phyloP scores from a whole-genome alignment of 176 grass and related monocot species.

The Phyllostachys edulis region DNA sequence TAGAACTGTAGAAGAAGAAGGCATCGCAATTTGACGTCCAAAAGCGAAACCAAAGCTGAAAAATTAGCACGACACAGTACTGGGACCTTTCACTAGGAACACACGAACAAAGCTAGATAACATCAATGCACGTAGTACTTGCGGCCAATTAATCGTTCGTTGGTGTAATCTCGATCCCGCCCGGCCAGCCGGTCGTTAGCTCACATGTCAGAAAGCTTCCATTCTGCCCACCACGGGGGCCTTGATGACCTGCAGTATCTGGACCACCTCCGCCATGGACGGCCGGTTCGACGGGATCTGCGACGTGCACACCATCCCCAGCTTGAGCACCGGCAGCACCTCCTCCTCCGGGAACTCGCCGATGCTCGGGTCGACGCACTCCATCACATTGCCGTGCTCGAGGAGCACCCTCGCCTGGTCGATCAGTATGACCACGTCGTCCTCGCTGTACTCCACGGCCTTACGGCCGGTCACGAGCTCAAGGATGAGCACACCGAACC shows the following conservation, averaged over 20 bases:
- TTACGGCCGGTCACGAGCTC: conserved; percentile 74
- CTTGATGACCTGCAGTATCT: conserved; percentile 95
- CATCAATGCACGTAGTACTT: neutral
- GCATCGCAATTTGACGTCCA: neutral
- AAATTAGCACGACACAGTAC: neutral
- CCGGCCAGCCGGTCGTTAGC: neutral
- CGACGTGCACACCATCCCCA: conserved; percentile 91
- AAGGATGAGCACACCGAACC: conserved; percentile 82
- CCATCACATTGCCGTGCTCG: conserved; percentile 65
- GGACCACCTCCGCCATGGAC: conserved; percentile 92
- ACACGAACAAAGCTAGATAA: neutral
- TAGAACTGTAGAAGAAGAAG: neutral
- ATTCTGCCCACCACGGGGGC: conserved; percentile 56
- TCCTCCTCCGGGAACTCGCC: conserved; percentile 82
- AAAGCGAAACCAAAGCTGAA: neutral
- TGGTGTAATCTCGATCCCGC: neutral
- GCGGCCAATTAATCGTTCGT: neutral
- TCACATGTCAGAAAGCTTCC: conserved; percentile 44
- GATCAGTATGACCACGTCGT: conserved; percentile 78
- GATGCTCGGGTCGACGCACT: conserved; percentile 68
- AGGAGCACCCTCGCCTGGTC: conserved; percentile 68
- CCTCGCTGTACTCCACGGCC: conserved; percentile 70
- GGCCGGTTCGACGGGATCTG: conserved; percentile 90
- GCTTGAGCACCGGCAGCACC: conserved; percentile 89
- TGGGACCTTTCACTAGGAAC: neutral